phyloP scores from a whole-genome alignment of 805 yeast genomes.

The Candida wancherniae region DNA sequence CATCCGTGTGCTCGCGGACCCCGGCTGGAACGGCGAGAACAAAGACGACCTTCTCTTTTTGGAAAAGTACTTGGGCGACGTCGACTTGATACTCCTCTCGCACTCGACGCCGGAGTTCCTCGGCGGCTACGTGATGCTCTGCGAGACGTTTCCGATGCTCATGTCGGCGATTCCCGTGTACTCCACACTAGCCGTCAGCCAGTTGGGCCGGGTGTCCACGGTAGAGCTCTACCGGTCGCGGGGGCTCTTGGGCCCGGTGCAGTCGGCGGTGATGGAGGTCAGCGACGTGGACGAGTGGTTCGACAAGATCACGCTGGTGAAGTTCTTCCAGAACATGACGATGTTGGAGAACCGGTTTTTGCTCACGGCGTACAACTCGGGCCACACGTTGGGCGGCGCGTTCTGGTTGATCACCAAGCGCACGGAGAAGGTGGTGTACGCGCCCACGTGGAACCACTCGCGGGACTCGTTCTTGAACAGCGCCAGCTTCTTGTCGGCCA shows the following conservation, averaged over 20 bases:
- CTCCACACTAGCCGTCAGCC: slow-evolving; percentile 85
- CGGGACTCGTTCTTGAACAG: slow-evolving; percentile 79
- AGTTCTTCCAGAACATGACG: slow-evolving; percentile 71
- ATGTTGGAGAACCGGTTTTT: slow-evolving; percentile 60
- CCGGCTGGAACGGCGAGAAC: slow-evolving; percentile 63
- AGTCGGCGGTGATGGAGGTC: slow-evolving; percentile 53
- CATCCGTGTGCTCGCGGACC: slow-evolving; percentile 60
- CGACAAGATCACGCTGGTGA: slow-evolving; percentile 63
- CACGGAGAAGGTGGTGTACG: slow-evolving; percentile 78
- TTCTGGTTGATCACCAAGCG: slow-evolving; percentile 75
- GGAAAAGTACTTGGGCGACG: slow-evolving; percentile 33
- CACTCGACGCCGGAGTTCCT: slow-evolving; percentile 77
- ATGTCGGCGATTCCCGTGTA: slow-evolving; percentile 66
- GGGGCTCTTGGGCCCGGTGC: slow-evolving; percentile 72
- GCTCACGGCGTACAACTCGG: slow-evolving; percentile 82
- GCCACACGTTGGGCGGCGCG: slow-evolving; percentile 91
- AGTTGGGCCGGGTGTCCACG: slow-evolving; percentile 79
- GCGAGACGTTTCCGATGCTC: slow-evolving; percentile 52
- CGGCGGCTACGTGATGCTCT: slow-evolving; percentile 72
- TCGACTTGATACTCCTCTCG: slow-evolving; percentile 74
- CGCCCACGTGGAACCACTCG: slow-evolving; percentile 94
- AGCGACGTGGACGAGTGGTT: slow-evolving; percentile 77
- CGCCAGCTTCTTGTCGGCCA: slow-evolving; percentile 50
- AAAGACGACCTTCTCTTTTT: slow-evolving; percentile 30
- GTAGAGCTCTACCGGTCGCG: slow-evolving; percentile 72